A percentile compares a stretch with the other conserved stretches of the same genome.
These are phyloP conservation scores for Camelina laxa DNA, from an alignment of 345 rosid genomes.

Conservation along the genomic window DNA sequence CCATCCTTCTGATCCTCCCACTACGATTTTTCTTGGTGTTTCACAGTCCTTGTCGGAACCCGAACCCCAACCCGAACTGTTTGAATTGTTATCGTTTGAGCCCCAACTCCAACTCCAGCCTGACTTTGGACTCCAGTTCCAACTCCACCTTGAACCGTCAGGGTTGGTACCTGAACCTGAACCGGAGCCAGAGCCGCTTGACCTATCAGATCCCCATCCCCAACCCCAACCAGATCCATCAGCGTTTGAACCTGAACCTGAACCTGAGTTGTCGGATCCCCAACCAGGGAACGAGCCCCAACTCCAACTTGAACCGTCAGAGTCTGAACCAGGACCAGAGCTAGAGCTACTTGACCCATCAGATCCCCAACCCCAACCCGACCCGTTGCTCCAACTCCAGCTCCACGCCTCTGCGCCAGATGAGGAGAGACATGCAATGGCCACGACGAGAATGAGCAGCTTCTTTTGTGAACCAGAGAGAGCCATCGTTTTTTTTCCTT, in stretches of 20 bases:
- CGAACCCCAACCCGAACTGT: neutral
- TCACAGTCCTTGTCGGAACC: neutral
- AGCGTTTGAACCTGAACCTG: constrained; percentile 32
- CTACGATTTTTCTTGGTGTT: constrained; percentile 47
- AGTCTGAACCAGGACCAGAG: constrained; percentile 29
- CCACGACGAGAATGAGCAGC: constrained; percentile 20
- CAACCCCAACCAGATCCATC: constrained; percentile 34
- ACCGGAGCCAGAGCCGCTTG: constrained; percentile 22
- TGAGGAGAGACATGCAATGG: constrained; percentile 31
- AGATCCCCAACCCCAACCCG: constrained; percentile 36
- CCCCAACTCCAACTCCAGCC: constrained; percentile 34
- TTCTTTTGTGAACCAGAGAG: constrained; percentile 32
- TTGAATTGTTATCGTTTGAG: neutral
- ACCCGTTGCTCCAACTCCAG: constrained; percentile 36
- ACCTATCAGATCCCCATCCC: constrained; percentile 30
- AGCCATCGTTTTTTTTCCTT: constrained; percentile 13
- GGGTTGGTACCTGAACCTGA: constrained; percentile 24
- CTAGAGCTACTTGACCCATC: constrained; percentile 31
- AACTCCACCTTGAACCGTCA: constrained; percentile 13
- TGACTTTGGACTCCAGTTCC: constrained; percentile 27
- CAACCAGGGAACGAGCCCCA: constrained; percentile 34
- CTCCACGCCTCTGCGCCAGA: constrained; percentile 32
- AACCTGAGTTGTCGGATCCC: constrained; percentile 12
- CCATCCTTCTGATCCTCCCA: constrained; percentile 69
- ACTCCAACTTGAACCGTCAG: constrained; percentile 26